Conservation (phyloP, 148 eudicot genomes). For the Camellia japonica region DNA sequence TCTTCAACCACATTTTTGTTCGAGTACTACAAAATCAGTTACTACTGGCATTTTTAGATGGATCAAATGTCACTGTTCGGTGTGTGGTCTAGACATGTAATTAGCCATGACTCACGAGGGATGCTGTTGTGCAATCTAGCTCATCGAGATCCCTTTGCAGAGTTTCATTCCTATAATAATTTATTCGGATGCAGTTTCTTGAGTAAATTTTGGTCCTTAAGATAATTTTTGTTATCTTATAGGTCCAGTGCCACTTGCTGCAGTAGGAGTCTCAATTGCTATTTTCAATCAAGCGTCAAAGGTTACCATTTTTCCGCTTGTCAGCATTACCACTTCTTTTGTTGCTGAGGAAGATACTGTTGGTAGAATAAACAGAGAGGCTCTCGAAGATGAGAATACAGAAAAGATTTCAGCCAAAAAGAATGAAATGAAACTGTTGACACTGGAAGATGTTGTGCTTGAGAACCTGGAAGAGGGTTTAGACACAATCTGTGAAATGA, state of each 20-base stretch:
- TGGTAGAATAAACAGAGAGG: slow-evolving; percentile 24
- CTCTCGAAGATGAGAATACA: slow-evolving; percentile 14
- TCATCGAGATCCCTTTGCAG: no score
- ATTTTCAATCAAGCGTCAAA: slow-evolving; percentile 92
- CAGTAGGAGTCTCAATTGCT: slow-evolving; percentile 91
- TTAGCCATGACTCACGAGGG: no score
- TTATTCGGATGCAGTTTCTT: neutral
- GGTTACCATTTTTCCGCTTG: slow-evolving; percentile 81
- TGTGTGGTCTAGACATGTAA: no score
- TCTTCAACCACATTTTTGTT: no score
- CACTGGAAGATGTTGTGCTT: slow-evolving; percentile 25
- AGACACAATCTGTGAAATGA: slow-evolving; percentile 10
- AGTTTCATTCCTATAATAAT: no score
- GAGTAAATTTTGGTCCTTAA: neutral
- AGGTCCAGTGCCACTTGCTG: slow-evolving; percentile 87
- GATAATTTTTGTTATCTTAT: neutral
- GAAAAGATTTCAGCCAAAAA: slow-evolving; percentile 27
- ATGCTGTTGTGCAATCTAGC: no score
- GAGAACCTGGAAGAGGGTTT: slow-evolving; percentile 44
- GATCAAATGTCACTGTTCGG: no score
- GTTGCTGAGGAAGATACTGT: slow-evolving; percentile 85
- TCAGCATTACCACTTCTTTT: slow-evolving; percentile 90
- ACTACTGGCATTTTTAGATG: no score
- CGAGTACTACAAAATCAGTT: no score
- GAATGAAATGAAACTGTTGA: slow-evolving; percentile 17